phyloP scores from a whole-genome alignment of 495 filamentous ascomycete species.

The Terfezia claveryi region DNA sequence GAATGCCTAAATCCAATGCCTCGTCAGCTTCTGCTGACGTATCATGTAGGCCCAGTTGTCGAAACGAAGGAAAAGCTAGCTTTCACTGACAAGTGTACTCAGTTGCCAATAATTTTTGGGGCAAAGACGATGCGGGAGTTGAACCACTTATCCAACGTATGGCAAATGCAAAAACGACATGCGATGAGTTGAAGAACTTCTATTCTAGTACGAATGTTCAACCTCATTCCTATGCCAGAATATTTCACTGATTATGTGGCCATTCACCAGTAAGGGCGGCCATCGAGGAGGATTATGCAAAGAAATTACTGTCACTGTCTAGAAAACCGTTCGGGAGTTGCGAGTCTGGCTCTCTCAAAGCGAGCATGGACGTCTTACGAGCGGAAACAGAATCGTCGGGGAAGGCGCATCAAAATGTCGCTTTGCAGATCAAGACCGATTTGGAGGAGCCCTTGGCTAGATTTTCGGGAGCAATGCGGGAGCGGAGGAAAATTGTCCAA shows the following conservation, averaged over 20 bases:
- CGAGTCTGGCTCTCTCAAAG: conserved; percentile 62
- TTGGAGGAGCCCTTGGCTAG: conserved; percentile 86
- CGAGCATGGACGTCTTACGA: conserved; percentile 67
- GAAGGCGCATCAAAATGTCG: conserved; percentile 77
- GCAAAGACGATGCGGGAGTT: conserved; percentile 94
- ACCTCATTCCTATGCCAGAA: background rate
- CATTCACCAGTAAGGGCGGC: conserved; percentile 47
- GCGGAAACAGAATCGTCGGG: conserved; percentile 86
- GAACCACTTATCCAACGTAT: conserved; percentile 83
- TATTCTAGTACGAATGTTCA: conserved; percentile 43
- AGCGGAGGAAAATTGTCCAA: conserved; percentile 89
- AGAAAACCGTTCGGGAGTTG: conserved; percentile 78
- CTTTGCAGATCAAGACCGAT: conserved; percentile 84
- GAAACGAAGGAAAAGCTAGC: background rate
- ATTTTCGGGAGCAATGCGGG: conserved; percentile 84
- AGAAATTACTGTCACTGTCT: conserved; percentile 65
- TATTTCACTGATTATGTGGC: background rate
- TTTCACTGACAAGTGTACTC: background rate
- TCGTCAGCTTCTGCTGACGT: background rate
- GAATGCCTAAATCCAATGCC: background rate
- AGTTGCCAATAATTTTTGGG: conserved; percentile 99
- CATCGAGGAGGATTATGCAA: conserved; percentile 95
- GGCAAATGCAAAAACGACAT: conserved; percentile 85
- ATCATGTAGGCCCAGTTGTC: background rate
- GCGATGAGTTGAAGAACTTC: conserved; percentile 81